Evolutionary conservation across 176 grass and related monocot species (phyloP).

Genomic region (Avena atlantica): DNA sequence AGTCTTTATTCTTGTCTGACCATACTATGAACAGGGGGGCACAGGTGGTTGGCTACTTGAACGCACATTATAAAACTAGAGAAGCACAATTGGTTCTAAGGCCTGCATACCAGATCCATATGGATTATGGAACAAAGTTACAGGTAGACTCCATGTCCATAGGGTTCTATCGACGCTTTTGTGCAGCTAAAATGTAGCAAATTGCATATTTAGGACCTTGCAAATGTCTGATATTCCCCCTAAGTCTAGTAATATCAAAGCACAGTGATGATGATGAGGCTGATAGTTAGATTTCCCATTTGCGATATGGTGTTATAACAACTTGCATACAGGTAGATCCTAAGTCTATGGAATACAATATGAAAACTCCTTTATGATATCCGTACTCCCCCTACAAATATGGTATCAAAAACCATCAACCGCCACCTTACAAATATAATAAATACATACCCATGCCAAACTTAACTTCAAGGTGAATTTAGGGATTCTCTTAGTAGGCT

Average conservation of each 20-base stretch:
- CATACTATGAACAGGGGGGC: conserved; percentile 20
- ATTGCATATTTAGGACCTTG: conserved; percentile 5
- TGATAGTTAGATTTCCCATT: not conserved
- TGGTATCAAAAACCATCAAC: conserved; percentile 11
- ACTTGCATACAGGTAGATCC: not conserved
- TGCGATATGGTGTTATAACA: not conserved
- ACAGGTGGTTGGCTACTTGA: conserved; percentile 10
- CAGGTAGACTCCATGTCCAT: not conserved
- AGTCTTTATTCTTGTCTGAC: conserved; percentile 14
- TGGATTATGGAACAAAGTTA: not conserved
- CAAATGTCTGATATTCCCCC: not conserved
- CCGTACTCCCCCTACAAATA: not conserved
- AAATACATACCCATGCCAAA: too few relatives aligned
- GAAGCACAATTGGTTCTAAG: conserved; percentile 13
- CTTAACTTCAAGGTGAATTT: conserved; percentile 9
- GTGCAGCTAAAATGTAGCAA: conserved; percentile 27
- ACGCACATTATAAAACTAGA: conserved; percentile 26
- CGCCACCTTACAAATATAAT: not conserved
- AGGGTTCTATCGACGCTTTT: not conserved
- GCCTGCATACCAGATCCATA: not conserved
- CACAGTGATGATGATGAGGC: not conserved
- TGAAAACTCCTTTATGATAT: not conserved
- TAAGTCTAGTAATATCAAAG: conserved; percentile 11
- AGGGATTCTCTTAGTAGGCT: not conserved
- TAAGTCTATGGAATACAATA: not conserved